A percentile compares a stretch with the other conserved stretches of the same genome.
phyloP scores from a whole-genome alignment of 2,329 filamentous ascomycete genomes.

The Phialophora chinensis region DNA sequence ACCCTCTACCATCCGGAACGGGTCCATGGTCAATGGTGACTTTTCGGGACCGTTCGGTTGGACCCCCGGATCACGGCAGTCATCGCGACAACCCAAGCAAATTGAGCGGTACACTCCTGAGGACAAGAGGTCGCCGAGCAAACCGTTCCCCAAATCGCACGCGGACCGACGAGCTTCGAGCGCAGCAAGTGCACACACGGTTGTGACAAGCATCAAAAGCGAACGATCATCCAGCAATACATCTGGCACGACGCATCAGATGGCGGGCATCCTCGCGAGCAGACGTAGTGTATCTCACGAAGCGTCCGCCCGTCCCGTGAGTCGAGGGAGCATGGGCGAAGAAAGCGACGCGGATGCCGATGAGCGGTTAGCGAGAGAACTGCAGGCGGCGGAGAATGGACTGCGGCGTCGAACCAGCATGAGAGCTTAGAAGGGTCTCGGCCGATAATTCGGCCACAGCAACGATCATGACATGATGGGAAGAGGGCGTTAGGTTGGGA shows the following conservation, averaged over 20 bases:
- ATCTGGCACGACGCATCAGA: slow-evolving; percentile 33
- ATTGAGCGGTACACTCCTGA: slow-evolving; percentile 50
- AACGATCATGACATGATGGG: slow-evolving; percentile 15
- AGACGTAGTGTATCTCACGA: slow-evolving; percentile 25
- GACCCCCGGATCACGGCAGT: slow-evolving; percentile 53
- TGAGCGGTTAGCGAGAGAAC: slow-evolving; percentile 37
- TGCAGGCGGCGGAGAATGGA: slow-evolving; percentile 39
- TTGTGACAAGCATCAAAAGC: slow-evolving; percentile 32
- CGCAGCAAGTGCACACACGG: slow-evolving; percentile 31
- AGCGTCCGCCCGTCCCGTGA: slow-evolving; percentile 21
- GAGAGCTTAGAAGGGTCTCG: slow-evolving; percentile 34
- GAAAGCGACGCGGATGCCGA: slow-evolving; percentile 36
- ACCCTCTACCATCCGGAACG: slow-evolving; percentile 20
- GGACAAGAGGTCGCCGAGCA: slow-evolving; percentile 32
- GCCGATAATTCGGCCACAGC: not conserved
- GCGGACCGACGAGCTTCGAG: slow-evolving; percentile 34
- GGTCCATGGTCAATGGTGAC: slow-evolving; percentile 25
- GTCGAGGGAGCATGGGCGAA: slow-evolving; percentile 30
- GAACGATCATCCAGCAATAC: slow-evolving; percentile 37
- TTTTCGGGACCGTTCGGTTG: slow-evolving; percentile 40
- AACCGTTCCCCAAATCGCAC: slow-evolving; percentile 23
- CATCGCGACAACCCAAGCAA: slow-evolving; percentile 52
- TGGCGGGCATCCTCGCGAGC: slow-evolving; percentile 21
- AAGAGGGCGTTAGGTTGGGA: slow-evolving; percentile 19
- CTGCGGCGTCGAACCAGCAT: slow-evolving; percentile 38